Evolutionary conservation across 2,329 filamentous ascomycete genomes (phyloP).

Genomic region (Epichloe coenophiala): DNA sequence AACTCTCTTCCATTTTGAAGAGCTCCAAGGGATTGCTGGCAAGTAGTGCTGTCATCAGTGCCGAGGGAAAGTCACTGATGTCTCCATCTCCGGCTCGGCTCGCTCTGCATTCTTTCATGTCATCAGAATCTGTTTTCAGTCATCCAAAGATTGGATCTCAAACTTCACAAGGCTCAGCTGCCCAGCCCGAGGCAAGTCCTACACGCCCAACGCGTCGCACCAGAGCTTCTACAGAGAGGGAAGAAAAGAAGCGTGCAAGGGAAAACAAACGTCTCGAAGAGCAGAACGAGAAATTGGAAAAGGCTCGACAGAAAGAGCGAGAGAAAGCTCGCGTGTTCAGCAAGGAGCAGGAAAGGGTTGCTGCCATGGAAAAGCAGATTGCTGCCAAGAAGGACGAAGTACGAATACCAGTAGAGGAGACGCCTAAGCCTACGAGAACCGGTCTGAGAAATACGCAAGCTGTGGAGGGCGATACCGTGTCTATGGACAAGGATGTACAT

Average conservation of each 20-base stretch:
- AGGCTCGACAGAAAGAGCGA: slow-evolving; percentile 55
- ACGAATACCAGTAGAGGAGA: slow-evolving; percentile 24
- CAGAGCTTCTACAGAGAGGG: slow-evolving; percentile 45
- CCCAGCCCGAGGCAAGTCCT: slow-evolving; percentile 24
- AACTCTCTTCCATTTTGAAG: slow-evolving; percentile 80
- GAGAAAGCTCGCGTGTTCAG: slow-evolving; percentile 50
- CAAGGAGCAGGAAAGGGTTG: slow-evolving; percentile 41
- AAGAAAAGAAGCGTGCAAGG: slow-evolving; percentile 53
- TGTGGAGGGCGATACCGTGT: slow-evolving; percentile 18
- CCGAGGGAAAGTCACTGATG: slow-evolving; percentile 47
- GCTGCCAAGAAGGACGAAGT: slow-evolving; percentile 41
- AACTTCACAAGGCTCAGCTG: slow-evolving; percentile 7
- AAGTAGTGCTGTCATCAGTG: slow-evolving; percentile 54
- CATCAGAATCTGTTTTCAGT: slow-evolving; percentile 33
- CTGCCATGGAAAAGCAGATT: slow-evolving; percentile 38
- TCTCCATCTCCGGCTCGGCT: slow-evolving; percentile 39
- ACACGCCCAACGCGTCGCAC: slow-evolving; percentile 33
- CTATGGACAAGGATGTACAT: slow-evolving; percentile 32
- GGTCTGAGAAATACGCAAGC: slow-evolving; percentile 39
- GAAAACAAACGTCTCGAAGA: slow-evolving; percentile 48
- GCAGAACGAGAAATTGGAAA: slow-evolving; percentile 50
- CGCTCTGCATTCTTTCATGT: slow-evolving; percentile 28
- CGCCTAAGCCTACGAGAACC: slow-evolving; percentile 30
- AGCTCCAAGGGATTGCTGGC: slow-evolving; percentile 76
- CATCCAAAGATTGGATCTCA: slow-evolving; percentile 13